phyloP scores from a whole-genome alignment of 257 asterid genomes.

The Solanum medicagineum region DNA sequence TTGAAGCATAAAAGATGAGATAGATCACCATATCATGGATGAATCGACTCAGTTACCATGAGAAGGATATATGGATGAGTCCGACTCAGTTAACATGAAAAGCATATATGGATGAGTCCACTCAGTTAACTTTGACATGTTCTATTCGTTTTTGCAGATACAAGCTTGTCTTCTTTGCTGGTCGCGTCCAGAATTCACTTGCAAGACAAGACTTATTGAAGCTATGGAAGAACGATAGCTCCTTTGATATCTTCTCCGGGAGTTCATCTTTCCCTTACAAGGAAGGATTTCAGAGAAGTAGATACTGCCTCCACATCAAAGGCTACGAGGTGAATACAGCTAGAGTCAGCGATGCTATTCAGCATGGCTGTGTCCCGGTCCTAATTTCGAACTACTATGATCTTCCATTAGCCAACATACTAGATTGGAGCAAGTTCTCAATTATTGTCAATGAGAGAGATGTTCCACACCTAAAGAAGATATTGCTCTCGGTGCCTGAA shows the following conservation, averaged over 20 bases:
- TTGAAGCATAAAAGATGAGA: neutral
- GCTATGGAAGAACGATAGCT: constrained; percentile 46
- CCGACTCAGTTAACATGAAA: too few relatives aligned
- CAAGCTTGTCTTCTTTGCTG: constrained; percentile 58
- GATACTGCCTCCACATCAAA: constrained; percentile 63
- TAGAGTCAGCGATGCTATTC: constrained; percentile 66
- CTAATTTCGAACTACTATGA: constrained; percentile 64
- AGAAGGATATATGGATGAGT: too few relatives aligned
- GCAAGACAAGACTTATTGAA: constrained; percentile 32
- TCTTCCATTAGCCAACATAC: constrained; percentile 58
- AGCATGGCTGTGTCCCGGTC: constrained; percentile 68
- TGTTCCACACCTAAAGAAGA: constrained; percentile 28
- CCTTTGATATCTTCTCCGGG: constrained; percentile 41
- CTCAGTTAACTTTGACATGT: neutral
- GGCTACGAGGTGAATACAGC: constrained; percentile 92
- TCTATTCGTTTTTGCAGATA: constrained; percentile 25
- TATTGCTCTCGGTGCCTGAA: constrained; percentile 34
- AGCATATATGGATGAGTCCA: too few relatives aligned
- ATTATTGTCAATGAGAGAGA: constrained; percentile 38
- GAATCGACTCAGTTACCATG: too few relatives aligned
- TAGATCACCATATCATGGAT: neutral
- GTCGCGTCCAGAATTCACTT: constrained; percentile 56
- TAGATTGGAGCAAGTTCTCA: constrained; percentile 72
- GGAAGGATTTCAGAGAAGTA: constrained; percentile 64
- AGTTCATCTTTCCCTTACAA: constrained; percentile 39